Conservation (phyloP, 768 basidiomycete species). For the Infundibulicybe gibba region DNA sequence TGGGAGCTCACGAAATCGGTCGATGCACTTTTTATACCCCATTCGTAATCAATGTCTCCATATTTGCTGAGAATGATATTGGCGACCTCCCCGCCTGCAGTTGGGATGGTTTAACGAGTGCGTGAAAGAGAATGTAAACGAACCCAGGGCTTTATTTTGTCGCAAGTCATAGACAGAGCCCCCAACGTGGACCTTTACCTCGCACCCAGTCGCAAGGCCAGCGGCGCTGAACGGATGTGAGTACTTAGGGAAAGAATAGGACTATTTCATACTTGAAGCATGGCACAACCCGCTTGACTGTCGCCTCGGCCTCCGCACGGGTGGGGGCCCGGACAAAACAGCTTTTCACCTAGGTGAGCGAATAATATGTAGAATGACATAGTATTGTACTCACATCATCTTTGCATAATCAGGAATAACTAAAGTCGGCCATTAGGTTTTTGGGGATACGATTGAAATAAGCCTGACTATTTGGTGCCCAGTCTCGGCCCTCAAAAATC, state of each 20-base stretch:
- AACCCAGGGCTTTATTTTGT: conserved; percentile 40
- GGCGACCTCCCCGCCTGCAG: conserved; percentile 61
- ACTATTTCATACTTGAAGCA: conserved; percentile 37
- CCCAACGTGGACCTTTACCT: conserved; percentile 10
- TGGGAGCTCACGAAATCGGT: conserved; percentile 71
- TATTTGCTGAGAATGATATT: conserved; percentile 58
- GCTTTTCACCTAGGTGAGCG: conserved; percentile 20
- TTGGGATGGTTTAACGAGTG: background rate
- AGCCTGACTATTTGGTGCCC: conserved; percentile 66
- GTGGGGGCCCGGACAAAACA: conserved; percentile 76
- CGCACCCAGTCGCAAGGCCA: conserved; percentile 16
- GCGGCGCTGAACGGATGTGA: conserved; percentile 12
- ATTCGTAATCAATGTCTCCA: conserved; percentile 59
- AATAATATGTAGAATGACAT: background rate
- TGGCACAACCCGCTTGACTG: conserved; percentile 55
- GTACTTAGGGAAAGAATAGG: background rate
- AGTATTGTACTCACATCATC: conserved; percentile 45
- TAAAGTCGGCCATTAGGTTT: conserved; percentile 18
- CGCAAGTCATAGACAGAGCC: conserved; percentile 15
- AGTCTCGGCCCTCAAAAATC: conserved; percentile 70
- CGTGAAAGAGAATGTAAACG: background rate
- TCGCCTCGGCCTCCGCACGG: conserved; percentile 53
- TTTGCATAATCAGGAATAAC: conserved; percentile 84
- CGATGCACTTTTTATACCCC: conserved; percentile 68
- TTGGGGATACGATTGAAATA: background rate